Base-by-base conservation (phyloP, 768 basidiomycete species). In the Xerocomellus chrysenteron region DNA sequence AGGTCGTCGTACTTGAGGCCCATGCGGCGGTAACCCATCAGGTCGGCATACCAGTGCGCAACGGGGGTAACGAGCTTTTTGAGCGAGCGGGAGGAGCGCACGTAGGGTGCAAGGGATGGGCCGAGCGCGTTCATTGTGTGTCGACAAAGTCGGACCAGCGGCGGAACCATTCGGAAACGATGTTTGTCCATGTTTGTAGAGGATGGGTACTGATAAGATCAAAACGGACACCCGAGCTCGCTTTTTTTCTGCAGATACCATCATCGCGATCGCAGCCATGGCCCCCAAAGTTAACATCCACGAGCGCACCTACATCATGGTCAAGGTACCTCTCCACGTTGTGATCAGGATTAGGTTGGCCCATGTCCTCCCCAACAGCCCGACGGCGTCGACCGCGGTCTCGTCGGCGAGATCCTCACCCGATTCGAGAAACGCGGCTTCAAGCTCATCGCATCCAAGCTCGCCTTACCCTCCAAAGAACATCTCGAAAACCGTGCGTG, bases 291-390 rank as follows among this genome's bases (percentile, higher is more conserved):
- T 2, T 43, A 67, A 66, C 57, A 75, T 76, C 72, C 67, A 62
- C 51, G 94, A 98, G 74, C 93, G 92, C 75, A 96, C 95, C 75
- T 98, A 96, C 81, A 98, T 98, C 82, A 98, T 98, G 96, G 84
- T 98, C 88, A 99, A 98, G 94, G 92, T 87, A 57, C 40, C 1
- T 19, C 3, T 11, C 28, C 5, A 3, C n/a, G 16, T 11, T 14
- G 0, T 14, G 6, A 37, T 16, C 17, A 6, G 5, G 28, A 9
- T 30, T 10, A 32, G 30, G 2, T 32, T 11, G 10, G 32, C 32
- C 32, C 32, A 14, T 35, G 4, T 17, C 10, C 9, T 12, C 10
- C 13, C 19, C n/a, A 58, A 17, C 68, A 97, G 95, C 97, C 97
- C 68, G 97, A 99, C 78, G 97, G 96, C 75, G 97, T 99, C 80